Evolutionary conservation across 345 rosid genomes (phyloP), one percentile per base, ranked within the genome.

Genomic region (Lenwebbia sp.): DNA sequence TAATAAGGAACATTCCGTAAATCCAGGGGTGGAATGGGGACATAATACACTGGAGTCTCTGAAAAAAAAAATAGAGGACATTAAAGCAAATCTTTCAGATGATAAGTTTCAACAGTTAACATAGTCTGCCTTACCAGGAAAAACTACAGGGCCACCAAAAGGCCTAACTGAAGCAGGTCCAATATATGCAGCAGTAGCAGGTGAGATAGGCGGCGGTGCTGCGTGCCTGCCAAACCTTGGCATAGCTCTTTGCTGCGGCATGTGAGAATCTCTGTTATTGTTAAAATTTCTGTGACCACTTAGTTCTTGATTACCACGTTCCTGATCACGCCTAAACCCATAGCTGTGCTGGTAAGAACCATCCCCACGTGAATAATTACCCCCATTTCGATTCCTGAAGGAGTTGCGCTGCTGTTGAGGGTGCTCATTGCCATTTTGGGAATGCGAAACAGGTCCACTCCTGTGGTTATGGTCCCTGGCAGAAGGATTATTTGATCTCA

Each of bases 301-400:
- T 98, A 94, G 94, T 51, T 91, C 93, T 49, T 90, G 95, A 89
- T 92, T 91, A 30, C 93, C 94, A 82, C 92, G 94, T 76, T 95
- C 98, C 54, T 93, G 98, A 87, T 91, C 95, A 65, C 97, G 96
- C 90, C 98, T 92, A 82, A 92, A 92, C 82, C 96, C 96, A 88
- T 93, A 93, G 89, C 75, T 92, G 74, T 93, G 95, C 91, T 92
- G 91, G 87, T 93, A 94, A 84, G 94, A 92, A 90, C 95, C 95
- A 90, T 94, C 93, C 65, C 91, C 93, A 81, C 94, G 92, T 13
- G 91, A 84, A 90, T 93, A 91, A 37, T 88, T 85, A 33, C 92
- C 92, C 82, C 92, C 89, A 88, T 91, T 93, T 40, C 94, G 97
- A 87, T 85, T 90, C 88, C 94, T 92, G 86, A 90, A 90, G 9